Percentiles rank a stretch among this genome's conserved stretches.
phyloP scores from a whole-genome alignment of 345 rosid genomes.

The Eucalyptus urophylla region DNA sequence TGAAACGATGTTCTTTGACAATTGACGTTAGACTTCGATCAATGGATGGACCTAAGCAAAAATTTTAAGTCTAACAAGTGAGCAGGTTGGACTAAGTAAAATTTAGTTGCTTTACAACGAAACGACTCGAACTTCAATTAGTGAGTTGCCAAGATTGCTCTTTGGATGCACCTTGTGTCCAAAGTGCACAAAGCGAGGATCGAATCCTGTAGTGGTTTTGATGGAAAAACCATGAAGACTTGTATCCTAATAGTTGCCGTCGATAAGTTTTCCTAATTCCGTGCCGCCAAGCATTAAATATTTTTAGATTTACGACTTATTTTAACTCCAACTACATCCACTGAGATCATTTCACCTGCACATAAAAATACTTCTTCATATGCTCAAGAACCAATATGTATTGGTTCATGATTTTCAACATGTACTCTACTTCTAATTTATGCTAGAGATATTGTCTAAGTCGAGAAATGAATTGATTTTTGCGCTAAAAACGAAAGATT shows the following conservation, averaged over 20 bases:
- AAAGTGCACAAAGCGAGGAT: neutral
- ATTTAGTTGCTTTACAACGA: neutral
- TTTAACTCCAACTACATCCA: neutral
- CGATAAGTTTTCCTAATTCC: neutral
- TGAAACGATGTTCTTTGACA: neutral
- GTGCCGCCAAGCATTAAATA: neutral
- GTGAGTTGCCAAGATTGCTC: neutral
- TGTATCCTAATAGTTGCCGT: neutral
- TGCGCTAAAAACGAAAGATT: neutral
- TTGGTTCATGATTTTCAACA: neutral
- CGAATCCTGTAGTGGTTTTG: neutral
- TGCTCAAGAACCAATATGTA: neutral
- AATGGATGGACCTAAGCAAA: neutral
- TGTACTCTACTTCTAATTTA: neutral
- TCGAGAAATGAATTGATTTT: neutral
- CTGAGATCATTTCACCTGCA: neutral
- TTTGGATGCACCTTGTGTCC: neutral
- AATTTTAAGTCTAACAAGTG: neutral
- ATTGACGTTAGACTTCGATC: neutral
- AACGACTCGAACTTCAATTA: neutral
- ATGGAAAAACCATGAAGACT: neutral
- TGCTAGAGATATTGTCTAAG: neutral
- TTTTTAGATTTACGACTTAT: neutral
- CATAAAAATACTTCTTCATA: neutral
- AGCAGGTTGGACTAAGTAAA: neutral